A percentile compares a stretch with the other conserved stretches of the same genome.
These are phyloP conservation scores for Phytophthora ohioensis DNA, from an alignment of 352 stramenopile genomes.

Conservation along the genomic window DNA sequence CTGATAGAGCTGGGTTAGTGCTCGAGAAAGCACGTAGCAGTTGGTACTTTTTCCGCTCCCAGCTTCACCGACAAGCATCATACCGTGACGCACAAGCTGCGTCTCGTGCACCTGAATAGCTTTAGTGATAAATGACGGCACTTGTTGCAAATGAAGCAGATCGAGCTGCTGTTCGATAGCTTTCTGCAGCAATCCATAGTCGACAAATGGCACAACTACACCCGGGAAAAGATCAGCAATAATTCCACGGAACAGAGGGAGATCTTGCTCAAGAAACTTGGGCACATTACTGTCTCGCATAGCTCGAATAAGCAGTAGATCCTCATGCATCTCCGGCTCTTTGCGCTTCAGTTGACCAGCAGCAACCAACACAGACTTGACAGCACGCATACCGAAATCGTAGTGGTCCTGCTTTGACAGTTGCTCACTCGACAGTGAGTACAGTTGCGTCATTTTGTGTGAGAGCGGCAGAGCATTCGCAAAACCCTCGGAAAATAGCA, in stretches of 20 bases:
- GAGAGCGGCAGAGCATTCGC: conserved; percentile 92
- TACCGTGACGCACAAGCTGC: conserved; percentile 92
- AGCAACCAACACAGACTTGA: conserved; percentile 95
- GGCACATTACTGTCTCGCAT: conserved; percentile 97
- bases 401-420: conserved; percentile 96
- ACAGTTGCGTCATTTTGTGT: conserved; percentile 96
- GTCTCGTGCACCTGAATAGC: conserved; percentile 93
- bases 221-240: conserved; percentile 95
- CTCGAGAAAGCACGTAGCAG: conserved; percentile 74
- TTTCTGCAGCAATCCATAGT: conserved; percentile 93
- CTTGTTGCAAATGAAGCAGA: conserved; percentile 79
- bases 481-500: conserved; percentile 95
- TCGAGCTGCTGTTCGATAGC: conserved; percentile 88
- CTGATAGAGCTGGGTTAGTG: conserved; percentile 77
- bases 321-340: conserved; percentile 94
- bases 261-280: conserved; percentile 95
- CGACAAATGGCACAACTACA: conserved; percentile 94
- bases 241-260: conserved; percentile 95
- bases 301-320: conserved; percentile 95
- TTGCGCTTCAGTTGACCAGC: conserved; percentile 95
- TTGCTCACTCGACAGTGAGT: conserved; percentile 93
- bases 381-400: conserved; percentile 94
- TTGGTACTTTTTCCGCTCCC: conserved; percentile 92
- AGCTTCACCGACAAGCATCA: conserved; percentile 95
- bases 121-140: conserved; percentile 88